Evolutionary conservation across 2,329 filamentous ascomycete species (phyloP), one percentile per base, ranked within the genome.

Genomic region (Claviceps fusiformis): DNA sequence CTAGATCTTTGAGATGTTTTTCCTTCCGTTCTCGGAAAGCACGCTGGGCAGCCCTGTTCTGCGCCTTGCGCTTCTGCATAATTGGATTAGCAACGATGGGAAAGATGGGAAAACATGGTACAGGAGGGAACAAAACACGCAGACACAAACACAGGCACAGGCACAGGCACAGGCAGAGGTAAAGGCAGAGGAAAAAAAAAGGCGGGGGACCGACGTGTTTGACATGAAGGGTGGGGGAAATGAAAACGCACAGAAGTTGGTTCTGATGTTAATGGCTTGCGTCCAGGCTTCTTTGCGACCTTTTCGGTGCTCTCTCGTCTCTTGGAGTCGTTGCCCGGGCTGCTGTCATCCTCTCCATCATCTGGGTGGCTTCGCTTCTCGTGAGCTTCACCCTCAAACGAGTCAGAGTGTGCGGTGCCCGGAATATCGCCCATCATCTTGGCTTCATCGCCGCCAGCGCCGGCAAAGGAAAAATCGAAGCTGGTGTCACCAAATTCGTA

Each of bases 21-120:
- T 96, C 91, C 72, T 96, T 96, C 59, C 91, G 87, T 69, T 96
- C 91, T 54, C 91, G 83, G 78, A 96, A 96, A 7, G 91, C 91
- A 56, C 91, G 82, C 71, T 96, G 91, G 5, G 91, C 91, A 11
- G 91, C 91, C 61, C 91, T 82, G 62, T 96, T 96, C 67, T 96
- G 91, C 10, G 93, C 93, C 74, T 98, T 98, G 63, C 90, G 86
- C 73, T 95, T 95, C 89, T 95, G 64, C 50, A 59, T 15, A 39
- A 13, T 17, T 53, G 60, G 56, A 60, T 59, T 52, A 61, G 54
- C 13, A 45, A 45, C 5, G 47, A 33, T 29, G 53, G 11, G 9
- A 10, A 45, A 6, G 47, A 33, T 29, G 53, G 11, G 9, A 10
- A 9, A 33, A 50, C 1, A 46, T 27, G 45, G 9, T 31, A 33